A percentile compares a stretch with the other conserved stretches of the same genome.
These are phyloP conservation scores for Pythium myriotylum DNA, from an alignment of 352 stramenopile genomes.

Conservation along the genomic window DNA sequence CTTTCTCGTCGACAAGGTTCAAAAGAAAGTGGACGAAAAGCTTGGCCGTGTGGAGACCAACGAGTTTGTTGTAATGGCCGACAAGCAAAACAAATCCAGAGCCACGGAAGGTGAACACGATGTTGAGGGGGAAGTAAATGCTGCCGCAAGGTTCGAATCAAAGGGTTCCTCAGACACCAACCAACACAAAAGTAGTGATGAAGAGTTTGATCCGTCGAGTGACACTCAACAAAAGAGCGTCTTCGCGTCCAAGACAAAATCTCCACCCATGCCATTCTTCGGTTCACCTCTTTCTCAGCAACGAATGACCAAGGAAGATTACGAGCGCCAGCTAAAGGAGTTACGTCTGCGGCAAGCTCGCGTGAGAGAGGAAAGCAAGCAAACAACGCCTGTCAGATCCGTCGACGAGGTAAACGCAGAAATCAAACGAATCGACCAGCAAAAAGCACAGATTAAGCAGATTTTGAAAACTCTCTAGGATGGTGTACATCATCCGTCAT, in stretches of 20 bases:
- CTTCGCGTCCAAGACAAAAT: conserved; percentile 16
- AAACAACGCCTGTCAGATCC: conserved; percentile 19
- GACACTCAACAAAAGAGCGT: conserved; percentile 11
- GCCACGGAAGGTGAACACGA: neutral
- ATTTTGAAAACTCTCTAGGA: conserved; percentile 26
- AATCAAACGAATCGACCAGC: conserved; percentile 33
- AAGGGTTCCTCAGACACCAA: too few species aligned
- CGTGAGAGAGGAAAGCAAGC: conserved; percentile 14
- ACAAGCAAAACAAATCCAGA: conserved; percentile 1
- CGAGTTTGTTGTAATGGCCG: conserved; percentile 34
- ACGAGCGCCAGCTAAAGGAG: conserved; percentile 25
- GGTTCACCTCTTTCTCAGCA: conserved; percentile 4
- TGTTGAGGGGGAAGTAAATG: neutral
- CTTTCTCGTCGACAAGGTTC: conserved; percentile 30
- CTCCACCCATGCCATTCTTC: conserved; percentile 31
- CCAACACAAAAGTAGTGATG: neutral
- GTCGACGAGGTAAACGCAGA: conserved; percentile 26
- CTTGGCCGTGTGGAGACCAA: conserved; percentile 30
- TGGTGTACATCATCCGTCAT: too few species aligned
- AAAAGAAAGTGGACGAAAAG: conserved; percentile 32
- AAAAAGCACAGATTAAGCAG: conserved; percentile 35
- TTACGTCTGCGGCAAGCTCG: conserved; percentile 21
- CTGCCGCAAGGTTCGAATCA: too few species aligned
- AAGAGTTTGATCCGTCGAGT: conserved; percentile 5
- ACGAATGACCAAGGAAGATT: conserved; percentile 19